Evolutionary conservation across 345 rosid species (phyloP).

Genomic region (Leavenworthia alabamica): DNA sequence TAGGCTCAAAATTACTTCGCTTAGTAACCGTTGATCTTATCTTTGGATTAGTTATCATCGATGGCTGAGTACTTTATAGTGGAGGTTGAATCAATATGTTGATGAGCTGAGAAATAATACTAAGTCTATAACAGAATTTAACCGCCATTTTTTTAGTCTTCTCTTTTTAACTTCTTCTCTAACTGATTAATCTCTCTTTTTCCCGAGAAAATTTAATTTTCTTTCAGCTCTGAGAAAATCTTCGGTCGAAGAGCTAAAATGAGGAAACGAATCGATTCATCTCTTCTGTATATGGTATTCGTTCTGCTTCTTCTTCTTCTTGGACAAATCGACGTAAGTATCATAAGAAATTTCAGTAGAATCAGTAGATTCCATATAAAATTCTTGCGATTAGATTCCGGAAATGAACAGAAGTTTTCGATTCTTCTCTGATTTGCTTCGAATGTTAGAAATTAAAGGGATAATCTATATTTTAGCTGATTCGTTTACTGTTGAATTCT

Average conservation of each 20-base stretch:
- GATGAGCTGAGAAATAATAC: neutral
- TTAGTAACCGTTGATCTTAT: constrained; percentile 4
- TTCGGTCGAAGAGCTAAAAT: constrained; percentile 2
- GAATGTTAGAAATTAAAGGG: too few relatives aligned
- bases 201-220: constrained; percentile 23
- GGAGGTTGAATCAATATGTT: neutral
- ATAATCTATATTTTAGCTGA: neutral
- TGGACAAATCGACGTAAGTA: constrained; percentile 33
- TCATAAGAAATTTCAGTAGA: neutral
- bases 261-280: constrained; percentile 10
- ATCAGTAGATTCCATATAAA: constrained; percentile 7
- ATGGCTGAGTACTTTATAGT: neutral
- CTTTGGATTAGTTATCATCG: neutral
- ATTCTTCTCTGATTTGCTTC: neutral
- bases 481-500: neutral
- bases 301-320: constrained; percentile 32
- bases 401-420: neutral
- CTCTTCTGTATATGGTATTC: constrained; percentile 26
- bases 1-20: neutral
- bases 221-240: constrained; percentile 9
- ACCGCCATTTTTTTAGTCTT: neutral
- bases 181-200: constrained; percentile 20
- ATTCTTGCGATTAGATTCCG: neutral
- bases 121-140: constrained; percentile 7
- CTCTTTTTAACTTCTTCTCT: constrained; percentile 1